These are phyloP conservation scores for Zygosaccharomyces bailii DNA, from an alignment of 805 yeast genomes.

Conservation along the genomic window DNA sequence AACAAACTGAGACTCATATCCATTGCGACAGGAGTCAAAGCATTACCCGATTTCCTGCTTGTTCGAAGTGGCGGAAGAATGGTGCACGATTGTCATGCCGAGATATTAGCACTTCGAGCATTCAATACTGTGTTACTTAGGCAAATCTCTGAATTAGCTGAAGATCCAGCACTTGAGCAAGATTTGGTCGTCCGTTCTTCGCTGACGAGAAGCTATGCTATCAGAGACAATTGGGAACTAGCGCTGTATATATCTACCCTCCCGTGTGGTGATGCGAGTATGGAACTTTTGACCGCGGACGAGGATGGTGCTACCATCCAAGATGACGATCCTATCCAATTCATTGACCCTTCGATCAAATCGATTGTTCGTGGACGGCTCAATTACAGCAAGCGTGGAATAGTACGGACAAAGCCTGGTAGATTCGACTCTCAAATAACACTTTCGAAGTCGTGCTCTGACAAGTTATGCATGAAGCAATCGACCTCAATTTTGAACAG, in stretches of 20 bases:
- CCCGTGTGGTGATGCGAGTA: slow-evolving; percentile 91
- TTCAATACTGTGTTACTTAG: slow-evolving; percentile 60
- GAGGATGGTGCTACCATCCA: slow-evolving; percentile 18
- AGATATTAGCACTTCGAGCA: slow-evolving; percentile 65
- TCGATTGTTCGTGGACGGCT: slow-evolving; percentile 58
- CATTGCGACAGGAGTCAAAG: slow-evolving; percentile 80
- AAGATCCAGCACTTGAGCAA: slow-evolving; percentile 1
- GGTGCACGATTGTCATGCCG: slow-evolving; percentile 91
- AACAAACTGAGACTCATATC: slow-evolving; percentile 40
- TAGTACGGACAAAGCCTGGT: slow-evolving; percentile 91
- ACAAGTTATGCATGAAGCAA: slow-evolving; percentile 70
- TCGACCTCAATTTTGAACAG: slow-evolving; percentile 50
- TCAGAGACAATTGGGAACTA: slow-evolving; percentile 42
- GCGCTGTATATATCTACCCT: slow-evolving; percentile 67
- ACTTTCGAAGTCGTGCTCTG: slow-evolving; percentile 83
- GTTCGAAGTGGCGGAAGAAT: slow-evolving; percentile 49
- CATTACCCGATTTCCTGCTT: slow-evolving; percentile 54
- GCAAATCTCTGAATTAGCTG: slow-evolving; percentile 37
- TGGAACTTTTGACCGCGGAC: slow-evolving; percentile 39
- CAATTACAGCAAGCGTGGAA: slow-evolving; percentile 52
- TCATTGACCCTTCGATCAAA: slow-evolving; percentile 25
- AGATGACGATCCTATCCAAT: slow-evolving; percentile 29
- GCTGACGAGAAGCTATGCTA: slow-evolving; percentile 22
- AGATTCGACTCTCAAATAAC: slow-evolving; percentile 71
- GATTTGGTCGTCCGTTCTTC: slow-evolving; percentile 11